Evolutionary conservation across 2,329 filamentous ascomycete genomes (phyloP), one percentile per base, ranked within the genome.

Genomic region (Sporothrix pseudoabietina): DNA sequence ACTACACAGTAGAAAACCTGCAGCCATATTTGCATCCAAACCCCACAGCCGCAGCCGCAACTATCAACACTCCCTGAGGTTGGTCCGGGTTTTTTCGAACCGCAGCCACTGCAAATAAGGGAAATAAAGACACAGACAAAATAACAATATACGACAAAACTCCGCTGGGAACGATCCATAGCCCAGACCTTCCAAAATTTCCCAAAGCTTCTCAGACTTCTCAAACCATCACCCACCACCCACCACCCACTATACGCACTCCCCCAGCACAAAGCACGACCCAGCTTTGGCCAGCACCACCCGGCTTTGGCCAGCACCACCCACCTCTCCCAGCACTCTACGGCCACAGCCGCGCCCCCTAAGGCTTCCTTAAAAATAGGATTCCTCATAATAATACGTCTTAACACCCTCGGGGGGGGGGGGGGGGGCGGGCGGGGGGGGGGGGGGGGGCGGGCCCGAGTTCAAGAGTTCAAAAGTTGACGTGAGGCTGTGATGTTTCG

Each of bases 1-100:
- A 8, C 35, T 35, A 35, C 4, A 35, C 35, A 35, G 26, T 26
- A 35, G 35, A 26, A 32, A 10, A 68, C 9, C 26, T 14, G 5
- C 59, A 63, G 35, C 59, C 26, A 32, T 32, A 59, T 59, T 16
- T 16, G 12, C 61, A 66, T 47, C n/a, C 59, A 39, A 59, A 44
- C 14, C 9, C 52, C 22, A 30, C 22, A 55, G 52, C 52, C 35
- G n/a, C 35, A 65, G 39, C 59, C 59, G 35, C 59, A 65, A 39
- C 19, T 26, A 26, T 44, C 35, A 22, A 65, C 35, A n/a, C 35
- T 65, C 59, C 39, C n/a, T 44, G 59, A 72, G 71, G 71, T 30
- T 72, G 71, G 71, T 72, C 61, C 71, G 71, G 71, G 35, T 72
- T 69, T 59, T 68, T 69, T 44, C 61, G 63, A 72, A n/a, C 71